Evolutionary conservation across 73 alveolate species (phyloP).

Genomic region (Halteria grandinella): DNA sequence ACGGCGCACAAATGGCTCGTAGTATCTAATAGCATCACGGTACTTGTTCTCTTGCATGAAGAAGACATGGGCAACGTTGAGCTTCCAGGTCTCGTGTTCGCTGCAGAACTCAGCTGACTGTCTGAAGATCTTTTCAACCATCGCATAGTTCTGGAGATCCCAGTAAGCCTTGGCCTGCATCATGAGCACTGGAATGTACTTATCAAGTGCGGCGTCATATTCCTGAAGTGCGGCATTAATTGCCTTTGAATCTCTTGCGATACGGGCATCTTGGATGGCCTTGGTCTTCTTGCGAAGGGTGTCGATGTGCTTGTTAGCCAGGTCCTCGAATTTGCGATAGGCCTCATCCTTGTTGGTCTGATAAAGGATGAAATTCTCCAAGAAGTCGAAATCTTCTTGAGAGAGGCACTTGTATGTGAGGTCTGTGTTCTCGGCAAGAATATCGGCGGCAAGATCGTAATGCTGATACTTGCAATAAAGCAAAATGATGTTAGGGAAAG

Average conservation of each 20-base stretch:
- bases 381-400: slow-evolving; percentile 92
- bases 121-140: slow-evolving; percentile 98
- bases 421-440: slow-evolving; percentile 96
- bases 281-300: slow-evolving; percentile 91
- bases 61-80: slow-evolving; percentile 97
- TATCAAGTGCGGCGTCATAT: slow-evolving; percentile 93
- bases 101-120: slow-evolving; percentile 98
- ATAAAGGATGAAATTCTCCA: slow-evolving; percentile 95
- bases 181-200: slow-evolving; percentile 97
- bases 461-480: slow-evolving; percentile 97
- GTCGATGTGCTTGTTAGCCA: slow-evolving; percentile 97
- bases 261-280: slow-evolving; percentile 92
- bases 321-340: slow-evolving; percentile 92
- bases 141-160: slow-evolving; percentile 96
- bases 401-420: slow-evolving; percentile 91
- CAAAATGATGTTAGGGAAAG: slow-evolving; percentile 95
- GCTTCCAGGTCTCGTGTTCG: slow-evolving; percentile 97
- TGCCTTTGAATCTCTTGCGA: slow-evolving; percentile 93
- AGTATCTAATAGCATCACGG: slow-evolving; percentile 97
- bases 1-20: slow-evolving; percentile 94
- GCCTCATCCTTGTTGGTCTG: slow-evolving; percentile 98
- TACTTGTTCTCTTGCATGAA: slow-evolving; percentile 98
- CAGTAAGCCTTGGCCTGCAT: slow-evolving; percentile 99
- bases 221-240: slow-evolving; percentile 90
- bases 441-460: slow-evolving; percentile 97